Evolutionary conservation across 148 eudicot genomes (phyloP), one percentile per base, ranked within the genome.

Genomic region (Vaccinium darrowii): DNA sequence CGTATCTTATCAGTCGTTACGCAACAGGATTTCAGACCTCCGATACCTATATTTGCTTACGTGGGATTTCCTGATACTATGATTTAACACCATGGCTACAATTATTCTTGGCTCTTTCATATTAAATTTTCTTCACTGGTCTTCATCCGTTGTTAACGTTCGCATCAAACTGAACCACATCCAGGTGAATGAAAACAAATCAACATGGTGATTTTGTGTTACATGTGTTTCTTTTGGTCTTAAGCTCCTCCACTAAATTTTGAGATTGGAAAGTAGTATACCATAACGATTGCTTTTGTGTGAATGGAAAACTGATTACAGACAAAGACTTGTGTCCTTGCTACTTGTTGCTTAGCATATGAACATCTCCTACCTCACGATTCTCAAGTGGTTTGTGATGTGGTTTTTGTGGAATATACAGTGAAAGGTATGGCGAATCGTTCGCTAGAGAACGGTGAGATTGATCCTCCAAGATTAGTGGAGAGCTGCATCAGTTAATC

Each of bases 291-390:
- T 73, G 77, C 77, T 73, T 73, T 73, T 73, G 77, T 36, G 18
- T 33, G 47, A 73, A 36, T 73, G 50, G 77, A 73, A 36, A 36
- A 73, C 50, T 73, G 49, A 73, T 73, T 73, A 73, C 77, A 73
- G 77, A 73, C 50, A 16, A 23, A 14, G 77, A 73, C 51, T 73
- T 73, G 77, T 73, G 72, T 80, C 60, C 21, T 57, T 80, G 65
- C 23, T 30, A 80, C 60, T 76, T 49, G 79, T 43, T n/a, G 52
- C 79, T 43, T 76, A 49, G 52, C 25, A 43, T 76, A 43, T 76
- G 10, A 23, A 7, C 16, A 49, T 47, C 52, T 76, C 16, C 16
- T 23, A 18, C 52, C 7, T 18, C 67, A 8, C 39, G 6, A 54
- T 30, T 21, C 39, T 25, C 18, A 54, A 15, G 4, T 11, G 50